phyloP scores from a whole-genome alignment of 805 yeast species.

The Millerozyma acaciae region DNA sequence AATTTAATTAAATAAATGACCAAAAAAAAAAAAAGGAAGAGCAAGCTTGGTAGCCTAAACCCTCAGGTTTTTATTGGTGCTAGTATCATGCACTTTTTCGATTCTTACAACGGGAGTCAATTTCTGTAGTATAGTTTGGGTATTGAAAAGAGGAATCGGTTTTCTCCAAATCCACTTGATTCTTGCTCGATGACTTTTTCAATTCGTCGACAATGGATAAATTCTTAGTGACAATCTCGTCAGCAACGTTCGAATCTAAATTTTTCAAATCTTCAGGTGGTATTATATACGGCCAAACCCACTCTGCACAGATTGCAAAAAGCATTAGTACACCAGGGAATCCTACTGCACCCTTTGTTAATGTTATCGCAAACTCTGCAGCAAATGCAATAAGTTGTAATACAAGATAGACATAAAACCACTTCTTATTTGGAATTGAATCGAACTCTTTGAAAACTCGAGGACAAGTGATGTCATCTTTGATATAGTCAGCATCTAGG shows the following conservation, averaged over 20 bases:
- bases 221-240: slow-evolving; percentile 50
- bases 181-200: not conserved
- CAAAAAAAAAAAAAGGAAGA: slow-evolving; percentile 1
- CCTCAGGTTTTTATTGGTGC: too few relatives aligned
- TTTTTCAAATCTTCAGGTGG: slow-evolving; percentile 54
- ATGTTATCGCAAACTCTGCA: slow-evolving; percentile 80
- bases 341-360: slow-evolving; percentile 88
- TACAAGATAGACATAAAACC: slow-evolving; percentile 52
- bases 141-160: too few relatives aligned
- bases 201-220: slow-evolving; percentile 19
- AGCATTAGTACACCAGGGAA: slow-evolving; percentile 82
- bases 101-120: too few relatives aligned
- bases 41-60: too few relatives aligned
- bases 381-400: slow-evolving; percentile 66
- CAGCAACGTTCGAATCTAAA: slow-evolving; percentile 66
- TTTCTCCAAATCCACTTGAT: not conserved
- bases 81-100: too few relatives aligned
- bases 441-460: slow-evolving; percentile 29
- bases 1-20: slow-evolving; percentile 4
- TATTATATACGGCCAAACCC: slow-evolving; percentile 60
- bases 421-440: slow-evolving; percentile 31
- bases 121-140: too few relatives aligned
- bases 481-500: slow-evolving; percentile 47
- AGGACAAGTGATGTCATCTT: slow-evolving; percentile 34
- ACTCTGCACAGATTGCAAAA: slow-evolving; percentile 58